These are phyloP conservation scores for Ettlia oleoabundans DNA, from an alignment of 139 green algal genomes.

Conservation along the genomic window DNA sequence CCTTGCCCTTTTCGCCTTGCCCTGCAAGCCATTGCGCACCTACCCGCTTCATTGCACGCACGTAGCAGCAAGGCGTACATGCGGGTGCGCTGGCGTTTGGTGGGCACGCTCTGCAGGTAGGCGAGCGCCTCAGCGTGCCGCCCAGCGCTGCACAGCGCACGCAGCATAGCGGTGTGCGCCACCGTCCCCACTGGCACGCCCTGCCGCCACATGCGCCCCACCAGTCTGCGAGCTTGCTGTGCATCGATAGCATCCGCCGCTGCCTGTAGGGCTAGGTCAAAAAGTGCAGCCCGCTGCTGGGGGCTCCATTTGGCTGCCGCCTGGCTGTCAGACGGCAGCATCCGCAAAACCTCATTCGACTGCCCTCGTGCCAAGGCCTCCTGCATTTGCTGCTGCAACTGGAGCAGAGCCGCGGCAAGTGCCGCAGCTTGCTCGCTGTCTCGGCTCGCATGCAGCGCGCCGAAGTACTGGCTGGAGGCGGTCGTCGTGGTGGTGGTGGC, in stretches of 20 bases:
- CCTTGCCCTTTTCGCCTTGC: too few relatives aligned
- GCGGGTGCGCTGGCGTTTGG: slow-evolving; percentile 9
- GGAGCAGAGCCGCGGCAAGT: neutral
- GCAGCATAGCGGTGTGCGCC: neutral
- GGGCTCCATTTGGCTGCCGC: slow-evolving; percentile 4
- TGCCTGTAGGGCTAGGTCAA: neutral
- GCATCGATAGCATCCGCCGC: neutral
- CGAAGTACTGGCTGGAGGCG: too few relatives aligned
- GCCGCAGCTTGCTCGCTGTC: neutral
- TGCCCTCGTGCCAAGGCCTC: neutral
- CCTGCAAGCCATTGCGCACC: neutral
- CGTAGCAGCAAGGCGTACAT: slow-evolving; percentile 11
- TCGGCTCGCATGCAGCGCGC: too few relatives aligned
- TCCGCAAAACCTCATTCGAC: neutral
- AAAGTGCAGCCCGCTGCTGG: neutral
- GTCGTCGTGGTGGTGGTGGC: neutral
- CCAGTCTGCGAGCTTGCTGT: neutral
- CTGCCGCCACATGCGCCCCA: slow-evolving; percentile 12
- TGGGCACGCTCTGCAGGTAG: neutral
- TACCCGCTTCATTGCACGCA: neutral
- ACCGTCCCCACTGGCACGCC: slow-evolving; percentile 17
- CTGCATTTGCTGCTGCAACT: slow-evolving; percentile 1
- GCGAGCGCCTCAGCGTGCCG: neutral
- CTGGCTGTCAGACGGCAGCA: neutral
- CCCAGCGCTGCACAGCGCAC: slow-evolving; percentile 2